Conservation (phyloP, 164 flowering plant genomes). For the Liquidambar formosana region DNA sequence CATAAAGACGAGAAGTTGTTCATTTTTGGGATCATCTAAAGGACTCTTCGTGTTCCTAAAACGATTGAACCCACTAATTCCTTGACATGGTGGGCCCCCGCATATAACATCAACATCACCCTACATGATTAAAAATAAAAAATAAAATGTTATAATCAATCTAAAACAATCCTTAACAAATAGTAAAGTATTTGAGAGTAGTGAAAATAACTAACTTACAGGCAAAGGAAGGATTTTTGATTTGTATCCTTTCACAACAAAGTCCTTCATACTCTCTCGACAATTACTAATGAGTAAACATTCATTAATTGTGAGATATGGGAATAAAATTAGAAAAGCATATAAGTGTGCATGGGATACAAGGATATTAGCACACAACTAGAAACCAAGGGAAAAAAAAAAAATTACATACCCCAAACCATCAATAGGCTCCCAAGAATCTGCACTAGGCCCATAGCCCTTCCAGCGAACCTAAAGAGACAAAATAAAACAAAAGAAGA, state of each 20-base stretch:
- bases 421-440: slow-evolving; percentile 68
- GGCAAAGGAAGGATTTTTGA: slow-evolving; percentile 64
- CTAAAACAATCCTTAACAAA: background rate
- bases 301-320: too few relatives aligned
- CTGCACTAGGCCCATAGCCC: slow-evolving; percentile 52
- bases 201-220: slow-evolving; percentile 35
- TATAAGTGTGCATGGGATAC: background rate
- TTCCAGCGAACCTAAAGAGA: slow-evolving; percentile 62
- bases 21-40: slow-evolving; percentile 62
- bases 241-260: slow-evolving; percentile 50
- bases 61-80: slow-evolving; percentile 84
- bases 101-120: slow-evolving; percentile 83
- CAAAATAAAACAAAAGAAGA: background rate
- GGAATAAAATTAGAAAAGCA: background rate
- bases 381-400: background rate
- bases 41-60: slow-evolving; percentile 61
- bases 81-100: slow-evolving; percentile 99
- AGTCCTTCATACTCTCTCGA: slow-evolving; percentile 40
- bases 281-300: slow-evolving; percentile 43
- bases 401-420: slow-evolving; percentile 46
- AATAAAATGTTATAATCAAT: background rate
- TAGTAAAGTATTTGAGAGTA: background rate
- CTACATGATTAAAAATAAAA: slow-evolving; percentile 35
- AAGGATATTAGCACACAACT: background rate
- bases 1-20: slow-evolving; percentile 73